Percentiles rank a stretch among this genome's conserved stretches.
Conservation (phyloP, 768 basidiomycete genomes). For the Kwoniella sp. region DNA sequence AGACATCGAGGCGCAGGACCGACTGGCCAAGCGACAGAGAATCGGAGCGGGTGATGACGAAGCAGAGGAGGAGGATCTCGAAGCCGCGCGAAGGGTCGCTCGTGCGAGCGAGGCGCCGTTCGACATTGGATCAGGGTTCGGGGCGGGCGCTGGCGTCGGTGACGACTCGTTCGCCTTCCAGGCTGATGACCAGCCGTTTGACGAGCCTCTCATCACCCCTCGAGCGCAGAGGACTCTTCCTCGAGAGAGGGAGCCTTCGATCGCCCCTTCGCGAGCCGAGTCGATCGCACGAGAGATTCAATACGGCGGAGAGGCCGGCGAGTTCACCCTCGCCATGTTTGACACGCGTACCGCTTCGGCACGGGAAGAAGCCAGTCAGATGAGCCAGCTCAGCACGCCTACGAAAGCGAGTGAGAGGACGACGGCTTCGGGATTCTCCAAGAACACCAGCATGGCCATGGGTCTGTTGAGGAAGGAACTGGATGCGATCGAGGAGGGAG, state of each 20-base stretch:
- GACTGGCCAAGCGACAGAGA: constrained; percentile 51
- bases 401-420: constrained; percentile 23
- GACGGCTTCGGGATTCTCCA: constrained; percentile 25
- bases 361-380: constrained; percentile 20
- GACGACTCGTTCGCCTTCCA: constrained; percentile 55
- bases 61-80: constrained; percentile 61
- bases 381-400: constrained; percentile 26
- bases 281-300: constrained; percentile 33
- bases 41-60: constrained; percentile 56
- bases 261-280: constrained; percentile 32
- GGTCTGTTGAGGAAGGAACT: constrained; percentile 55
- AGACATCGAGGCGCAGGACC: constrained; percentile 52
- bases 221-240: constrained; percentile 3
- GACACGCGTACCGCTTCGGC: constrained; percentile 10
- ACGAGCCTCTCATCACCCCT: constrained; percentile 5
- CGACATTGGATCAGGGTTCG: constrained; percentile 54
- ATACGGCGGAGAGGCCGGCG: constrained; percentile 57
- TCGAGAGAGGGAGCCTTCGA: constrained; percentile 15
- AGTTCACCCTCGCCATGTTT: constrained; percentile 60
- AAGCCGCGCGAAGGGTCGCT: constrained; percentile 64
- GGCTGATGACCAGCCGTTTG: not conserved
- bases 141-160: constrained; percentile 56
- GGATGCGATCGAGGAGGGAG: constrained; percentile 53
- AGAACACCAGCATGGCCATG: constrained; percentile 44
- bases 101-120: constrained; percentile 56